phyloP scores from a whole-genome alignment of 2,329 filamentous ascomycete species.

The Aspergillus vadensis region DNA sequence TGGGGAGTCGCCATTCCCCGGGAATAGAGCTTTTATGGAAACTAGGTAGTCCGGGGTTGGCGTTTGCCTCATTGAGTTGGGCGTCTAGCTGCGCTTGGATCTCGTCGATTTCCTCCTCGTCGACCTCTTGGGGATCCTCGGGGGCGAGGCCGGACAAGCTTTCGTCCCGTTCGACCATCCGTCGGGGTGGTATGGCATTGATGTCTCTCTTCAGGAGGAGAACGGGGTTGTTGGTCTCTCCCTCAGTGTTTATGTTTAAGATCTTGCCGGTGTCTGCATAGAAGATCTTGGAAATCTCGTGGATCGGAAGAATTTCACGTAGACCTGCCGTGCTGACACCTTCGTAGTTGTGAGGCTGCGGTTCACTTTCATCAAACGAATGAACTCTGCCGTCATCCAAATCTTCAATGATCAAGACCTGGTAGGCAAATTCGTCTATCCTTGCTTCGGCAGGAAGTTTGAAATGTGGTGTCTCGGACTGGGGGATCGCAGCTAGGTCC shows the following conservation, averaged over 20 bases:
- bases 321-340: conserved; percentile 65
- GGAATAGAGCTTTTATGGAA: conserved; percentile 36
- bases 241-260: conserved; percentile 74
- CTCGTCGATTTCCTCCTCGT: conserved; percentile 44
- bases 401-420: conserved; percentile 81
- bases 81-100: conserved; percentile 42
- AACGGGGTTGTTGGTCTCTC: conserved; percentile 71
- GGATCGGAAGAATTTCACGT: conserved; percentile 67
- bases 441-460: conserved; percentile 46
- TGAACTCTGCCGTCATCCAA: conserved; percentile 71
- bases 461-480: conserved; percentile 14
- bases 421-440: conserved; percentile 72
- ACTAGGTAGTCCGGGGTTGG: conserved; percentile 8
- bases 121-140: conserved; percentile 30
- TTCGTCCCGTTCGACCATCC: conserved; percentile 56
- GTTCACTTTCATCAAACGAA: conserved; percentile 62
- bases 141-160: conserved; percentile 35
- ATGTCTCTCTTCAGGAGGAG: conserved; percentile 73
- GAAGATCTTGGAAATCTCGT: conserved; percentile 85
- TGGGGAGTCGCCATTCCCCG: conserved; percentile 64
- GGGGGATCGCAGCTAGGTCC: conserved; percentile 46
- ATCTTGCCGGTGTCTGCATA: conserved; percentile 90
- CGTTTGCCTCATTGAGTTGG: conserved; percentile 32
- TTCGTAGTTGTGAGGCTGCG: conserved; percentile 60
- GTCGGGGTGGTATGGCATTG: conserved; percentile 62